Evolutionary conservation across 352 stramenopile genomes (phyloP).

Genomic region (Blastocystis sp.): DNA sequence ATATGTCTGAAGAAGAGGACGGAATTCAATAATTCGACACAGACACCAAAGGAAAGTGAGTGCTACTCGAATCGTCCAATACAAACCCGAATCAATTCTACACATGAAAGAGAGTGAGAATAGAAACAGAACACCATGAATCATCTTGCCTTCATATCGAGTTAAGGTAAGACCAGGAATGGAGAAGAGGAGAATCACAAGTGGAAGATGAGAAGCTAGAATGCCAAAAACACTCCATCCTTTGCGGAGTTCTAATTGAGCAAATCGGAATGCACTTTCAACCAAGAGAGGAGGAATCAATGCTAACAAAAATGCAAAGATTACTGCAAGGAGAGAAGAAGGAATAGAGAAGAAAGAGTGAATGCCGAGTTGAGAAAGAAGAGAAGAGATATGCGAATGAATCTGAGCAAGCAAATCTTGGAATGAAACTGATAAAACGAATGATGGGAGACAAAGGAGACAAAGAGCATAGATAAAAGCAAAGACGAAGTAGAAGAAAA

Average conservation of each 20-base stretch:
- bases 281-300: constrained; percentile 2
- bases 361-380: background rate
- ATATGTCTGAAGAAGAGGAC: background rate
- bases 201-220: constrained; percentile 20
- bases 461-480: constrained; percentile 26
- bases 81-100: constrained; percentile 1
- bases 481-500: constrained; percentile 48
- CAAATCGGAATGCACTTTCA: background rate
- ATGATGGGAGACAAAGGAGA: background rate
- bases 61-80: background rate
- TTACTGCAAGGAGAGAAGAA: background rate
- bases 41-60: background rate
- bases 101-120: background rate
- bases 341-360: background rate
- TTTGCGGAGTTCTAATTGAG: background rate
- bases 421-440: background rate
- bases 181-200: background rate
- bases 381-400: background rate
- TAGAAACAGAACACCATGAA: background rate
- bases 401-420: background rate
- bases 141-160: background rate
- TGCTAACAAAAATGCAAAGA: background rate
- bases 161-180: background rate
- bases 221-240: background rate
- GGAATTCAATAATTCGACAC: background rate